Percentiles rank a stretch among this genome's conserved stretches.
These are phyloP conservation scores for Acephala macrosclerotiorum DNA, from an alignment of 2,329 filamentous ascomycete species.

Conservation along the genomic window DNA sequence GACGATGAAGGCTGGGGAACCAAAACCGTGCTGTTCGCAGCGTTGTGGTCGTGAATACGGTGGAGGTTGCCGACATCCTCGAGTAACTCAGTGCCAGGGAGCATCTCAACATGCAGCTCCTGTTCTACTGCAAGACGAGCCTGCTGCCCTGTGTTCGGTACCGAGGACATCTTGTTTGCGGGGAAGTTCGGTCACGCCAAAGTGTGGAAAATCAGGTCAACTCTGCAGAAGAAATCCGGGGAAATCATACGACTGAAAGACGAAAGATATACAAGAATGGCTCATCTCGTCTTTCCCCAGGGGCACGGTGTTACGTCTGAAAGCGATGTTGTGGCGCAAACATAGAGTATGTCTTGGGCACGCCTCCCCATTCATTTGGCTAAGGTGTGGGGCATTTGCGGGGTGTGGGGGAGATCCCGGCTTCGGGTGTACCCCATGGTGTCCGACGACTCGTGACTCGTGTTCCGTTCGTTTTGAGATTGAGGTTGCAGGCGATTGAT, in stretches of 20 bases:
- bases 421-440: not conserved
- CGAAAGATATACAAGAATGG: not conserved
- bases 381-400: not conserved
- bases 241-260: not conserved
- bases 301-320: too few relatives aligned
- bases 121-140: not conserved
- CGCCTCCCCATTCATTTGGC: not conserved
- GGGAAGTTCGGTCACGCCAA: too few relatives aligned
- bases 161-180: not conserved
- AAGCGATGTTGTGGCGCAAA: not conserved
- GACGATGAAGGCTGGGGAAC: not conserved
- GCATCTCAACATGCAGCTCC: constrained; percentile 7
- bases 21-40: not conserved
- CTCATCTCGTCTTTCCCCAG: not conserved
- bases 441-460: not conserved
- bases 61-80: constrained; percentile 4
- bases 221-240: not conserved
- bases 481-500: not conserved
- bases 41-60: constrained; percentile 6
- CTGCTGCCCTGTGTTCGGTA: not conserved
- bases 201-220: not conserved
- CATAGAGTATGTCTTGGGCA: not conserved
- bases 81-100: constrained; percentile 11
- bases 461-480: not conserved
- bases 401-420: not conserved